Evolutionary conservation across 768 basidiomycete species (phyloP).

Genomic region (Sporobolomyces phaffii): DNA sequence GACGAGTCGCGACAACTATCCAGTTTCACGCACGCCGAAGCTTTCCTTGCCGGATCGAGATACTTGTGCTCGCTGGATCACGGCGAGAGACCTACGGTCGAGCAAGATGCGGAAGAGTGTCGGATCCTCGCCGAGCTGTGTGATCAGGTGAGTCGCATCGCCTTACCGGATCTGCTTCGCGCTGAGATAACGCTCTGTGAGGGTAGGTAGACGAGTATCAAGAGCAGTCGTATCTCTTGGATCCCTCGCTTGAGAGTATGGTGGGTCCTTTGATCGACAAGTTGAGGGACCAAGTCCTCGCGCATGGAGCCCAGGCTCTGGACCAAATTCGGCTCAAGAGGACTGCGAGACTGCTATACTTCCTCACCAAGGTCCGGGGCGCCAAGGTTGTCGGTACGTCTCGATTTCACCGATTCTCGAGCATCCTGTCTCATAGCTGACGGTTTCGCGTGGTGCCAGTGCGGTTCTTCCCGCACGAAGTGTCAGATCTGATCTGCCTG

Average conservation of each 20-base stretch:
- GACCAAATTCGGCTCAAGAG: conserved; percentile 51
- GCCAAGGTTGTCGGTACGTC: conserved; percentile 77
- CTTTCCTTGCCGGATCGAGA: not conserved
- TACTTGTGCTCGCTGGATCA: not conserved
- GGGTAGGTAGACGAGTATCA: conserved; percentile 77
- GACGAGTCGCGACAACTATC: not conserved
- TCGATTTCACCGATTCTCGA: conserved; percentile 2
- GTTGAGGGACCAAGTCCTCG: conserved; percentile 55
- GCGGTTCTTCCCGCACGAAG: conserved; percentile 87
- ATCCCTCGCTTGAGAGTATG: conserved; percentile 76
- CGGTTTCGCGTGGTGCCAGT: conserved; percentile 52
- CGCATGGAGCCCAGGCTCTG: conserved; percentile 39
- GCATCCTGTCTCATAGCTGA: conserved; percentile 31
- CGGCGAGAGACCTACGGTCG: not conserved
- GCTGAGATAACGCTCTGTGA: not conserved
- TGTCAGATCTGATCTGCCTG: conserved; percentile 65
- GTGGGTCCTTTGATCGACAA: conserved; percentile 65
- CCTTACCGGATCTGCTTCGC: not conserved
- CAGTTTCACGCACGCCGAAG: not conserved
- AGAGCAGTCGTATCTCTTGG: conserved; percentile 85
- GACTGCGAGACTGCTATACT: conserved; percentile 63
- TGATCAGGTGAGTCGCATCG: not conserved
- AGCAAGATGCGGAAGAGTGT: not conserved
- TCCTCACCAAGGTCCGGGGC: conserved; percentile 78
- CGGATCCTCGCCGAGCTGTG: not conserved